phyloP scores from a whole-genome alignment of 305 asterid genomes.

The Solanum chacoense region DNA sequence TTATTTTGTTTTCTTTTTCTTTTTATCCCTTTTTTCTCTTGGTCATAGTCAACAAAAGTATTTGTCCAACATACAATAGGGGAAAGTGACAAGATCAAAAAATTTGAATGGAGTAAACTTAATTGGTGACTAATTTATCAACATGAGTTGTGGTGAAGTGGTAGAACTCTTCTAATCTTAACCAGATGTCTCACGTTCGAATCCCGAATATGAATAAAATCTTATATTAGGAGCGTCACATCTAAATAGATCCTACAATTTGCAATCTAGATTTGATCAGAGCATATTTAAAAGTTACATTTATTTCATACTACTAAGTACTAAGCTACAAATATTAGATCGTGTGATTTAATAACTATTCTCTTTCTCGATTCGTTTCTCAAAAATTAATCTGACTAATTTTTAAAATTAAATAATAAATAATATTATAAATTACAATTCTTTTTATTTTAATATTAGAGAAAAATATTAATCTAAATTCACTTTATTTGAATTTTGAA shows the following conservation, averaged over 20 bases:
- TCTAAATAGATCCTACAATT: too few relatives aligned
- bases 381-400: not conserved
- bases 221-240: not conserved
- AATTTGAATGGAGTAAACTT: not conserved
- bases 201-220: accelerated
- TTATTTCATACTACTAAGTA: not conserved
- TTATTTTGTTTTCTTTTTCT: not conserved
- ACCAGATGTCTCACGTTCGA: too few relatives aligned
- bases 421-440: not conserved
- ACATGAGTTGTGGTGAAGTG: not conserved
- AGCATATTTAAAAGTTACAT: not conserved
- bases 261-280: too few relatives aligned
- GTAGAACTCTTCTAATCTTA: not conserved
- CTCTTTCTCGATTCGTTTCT: not conserved
- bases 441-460: not conserved
- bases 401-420: not conserved
- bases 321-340: not conserved
- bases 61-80: not conserved
- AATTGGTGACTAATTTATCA: not conserved
- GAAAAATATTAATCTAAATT: not conserved
- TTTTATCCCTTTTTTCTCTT: not conserved
- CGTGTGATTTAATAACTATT: not conserved
- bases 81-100: not conserved
- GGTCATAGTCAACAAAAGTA: not conserved
- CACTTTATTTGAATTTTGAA: not conserved